A percentile compares a stretch with the other conserved stretches of the same genome.
phyloP scores from a whole-genome alignment of 2,329 filamentous ascomycete genomes.

The Zarea fungicola region DNA sequence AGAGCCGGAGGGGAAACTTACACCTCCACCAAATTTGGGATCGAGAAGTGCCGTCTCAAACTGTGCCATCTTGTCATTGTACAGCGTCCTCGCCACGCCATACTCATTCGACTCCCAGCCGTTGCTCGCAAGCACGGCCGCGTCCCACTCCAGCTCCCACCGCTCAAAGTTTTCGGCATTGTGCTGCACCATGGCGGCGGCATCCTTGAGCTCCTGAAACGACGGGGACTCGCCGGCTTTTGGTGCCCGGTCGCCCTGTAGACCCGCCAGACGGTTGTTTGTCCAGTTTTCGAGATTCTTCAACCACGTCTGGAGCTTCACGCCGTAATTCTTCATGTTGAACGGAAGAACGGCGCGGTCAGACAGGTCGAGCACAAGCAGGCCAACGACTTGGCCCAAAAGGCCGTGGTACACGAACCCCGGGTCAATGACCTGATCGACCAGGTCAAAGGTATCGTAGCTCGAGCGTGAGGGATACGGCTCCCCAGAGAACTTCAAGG shows the following conservation, averaged over 20 bases:
- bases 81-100: conserved; percentile 61
- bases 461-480: conserved; percentile 71
- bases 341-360: conserved; percentile 80
- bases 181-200: conserved; percentile 53
- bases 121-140: conserved; percentile 61
- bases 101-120: conserved; percentile 71
- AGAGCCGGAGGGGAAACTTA: conserved; percentile 45
- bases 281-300: conserved; percentile 63
- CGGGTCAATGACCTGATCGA: conserved; percentile 74
- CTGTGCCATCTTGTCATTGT: conserved; percentile 71
- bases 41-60: conserved; percentile 86
- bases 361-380: conserved; percentile 80
- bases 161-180: conserved; percentile 55
- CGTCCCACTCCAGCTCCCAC: conserved; percentile 76
- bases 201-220: conserved; percentile 40
- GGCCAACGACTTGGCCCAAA: conserved; percentile 71
- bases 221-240: conserved; percentile 18
- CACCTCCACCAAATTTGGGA: conserved; percentile 63
- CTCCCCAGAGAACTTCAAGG: conserved; percentile 70
- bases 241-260: conserved; percentile 25
- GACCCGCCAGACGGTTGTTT: conserved; percentile 43
- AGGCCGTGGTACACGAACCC: conserved; percentile 75
- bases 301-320: conserved; percentile 58
- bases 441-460: conserved; percentile 87
- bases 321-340: conserved; percentile 69